These are phyloP conservation scores for Melampsora occidentalis DNA, from an alignment of 1,284 basidiomycete genomes.

Conservation along the genomic window DNA sequence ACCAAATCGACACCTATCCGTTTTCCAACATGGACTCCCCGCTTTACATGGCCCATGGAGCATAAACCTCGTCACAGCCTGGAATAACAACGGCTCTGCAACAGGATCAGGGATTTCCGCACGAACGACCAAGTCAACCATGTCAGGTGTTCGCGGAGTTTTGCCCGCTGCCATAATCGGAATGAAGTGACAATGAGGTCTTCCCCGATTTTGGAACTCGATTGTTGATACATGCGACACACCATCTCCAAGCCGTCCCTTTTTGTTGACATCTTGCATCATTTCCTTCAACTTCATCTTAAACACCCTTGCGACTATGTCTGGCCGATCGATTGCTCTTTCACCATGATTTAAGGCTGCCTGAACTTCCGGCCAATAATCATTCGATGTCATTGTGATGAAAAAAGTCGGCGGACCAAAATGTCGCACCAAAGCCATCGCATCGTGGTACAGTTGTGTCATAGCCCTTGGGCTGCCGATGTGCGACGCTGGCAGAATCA, in stretches of 20 bases:
- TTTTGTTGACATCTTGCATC: neutral
- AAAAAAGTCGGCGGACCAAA: slow-evolving; percentile 19
- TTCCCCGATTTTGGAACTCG: slow-evolving; percentile 17
- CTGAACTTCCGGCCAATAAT: neutral
- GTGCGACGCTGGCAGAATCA: slow-evolving; percentile 1
- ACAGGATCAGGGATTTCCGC: slow-evolving; percentile 55
- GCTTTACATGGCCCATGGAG: slow-evolving; percentile 8
- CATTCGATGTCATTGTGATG: slow-evolving; percentile 28
- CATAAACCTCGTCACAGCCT: neutral
- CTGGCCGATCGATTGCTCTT: neutral
- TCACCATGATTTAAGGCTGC: no score
- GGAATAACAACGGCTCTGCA: neutral
- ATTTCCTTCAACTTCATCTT: neutral
- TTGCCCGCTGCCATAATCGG: neutral
- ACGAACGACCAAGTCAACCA: slow-evolving; percentile 52
- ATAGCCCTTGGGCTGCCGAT: neutral
- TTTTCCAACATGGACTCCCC: neutral
- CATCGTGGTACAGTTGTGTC: slow-evolving; percentile 13
- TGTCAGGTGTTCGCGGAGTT: slow-evolving; percentile 45
- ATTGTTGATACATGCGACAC: slow-evolving; percentile 55
- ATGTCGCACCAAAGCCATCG: neutral
- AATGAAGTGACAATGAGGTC: neutral
- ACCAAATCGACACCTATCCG: neutral
- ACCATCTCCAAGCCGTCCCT: slow-evolving; percentile 51
- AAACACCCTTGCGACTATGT: neutral